Percentiles rank a stretch among this genome's conserved stretches.
These are phyloP conservation scores for Alternaria sp. DNA, from an alignment of 2,329 filamentous ascomycete genomes.

Conservation along the genomic window DNA sequence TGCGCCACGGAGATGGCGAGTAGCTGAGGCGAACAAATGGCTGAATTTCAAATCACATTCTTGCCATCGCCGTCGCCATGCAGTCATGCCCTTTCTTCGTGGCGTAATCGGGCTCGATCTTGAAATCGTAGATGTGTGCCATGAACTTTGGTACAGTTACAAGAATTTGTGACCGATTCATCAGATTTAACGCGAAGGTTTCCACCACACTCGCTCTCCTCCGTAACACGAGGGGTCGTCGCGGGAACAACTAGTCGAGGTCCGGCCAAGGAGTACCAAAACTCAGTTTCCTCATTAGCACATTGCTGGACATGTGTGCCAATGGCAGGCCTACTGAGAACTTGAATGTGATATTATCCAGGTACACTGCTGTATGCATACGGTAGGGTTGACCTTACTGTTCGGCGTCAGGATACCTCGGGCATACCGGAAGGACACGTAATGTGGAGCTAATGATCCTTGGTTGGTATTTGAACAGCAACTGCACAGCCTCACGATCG, in stretches of 20 bases:
- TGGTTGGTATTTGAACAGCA: not conserved
- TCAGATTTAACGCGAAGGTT: not conserved
- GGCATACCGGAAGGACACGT: slow-evolving; percentile 7
- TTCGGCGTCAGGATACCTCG: slow-evolving; percentile 2
- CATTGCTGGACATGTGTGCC: not conserved
- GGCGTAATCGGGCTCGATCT: not conserved
- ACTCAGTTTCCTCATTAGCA: not conserved
- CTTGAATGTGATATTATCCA: not conserved
- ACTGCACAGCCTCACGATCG: slow-evolving; percentile 3
- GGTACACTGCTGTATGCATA: not conserved
- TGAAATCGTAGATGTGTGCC: not conserved
- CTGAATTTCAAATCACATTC: not conserved
- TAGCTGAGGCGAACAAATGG: slow-evolving; percentile 1
- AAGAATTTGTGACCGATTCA: not conserved
- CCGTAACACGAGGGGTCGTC: slow-evolving; percentile 5
- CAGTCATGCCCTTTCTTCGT: slow-evolving; percentile 2
- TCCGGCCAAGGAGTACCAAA: slow-evolving; percentile 1
- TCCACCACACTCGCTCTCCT: slow-evolving; percentile 4
- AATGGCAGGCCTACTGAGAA: not conserved
- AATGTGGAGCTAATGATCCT: slow-evolving; percentile 10
- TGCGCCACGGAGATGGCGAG: not conserved
- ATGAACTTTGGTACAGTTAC: slow-evolving; percentile 2
- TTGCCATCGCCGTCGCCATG: slow-evolving; percentile 5
- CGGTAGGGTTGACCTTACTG: slow-evolving; percentile 5
- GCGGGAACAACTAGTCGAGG: not conserved